Conservation (phyloP, 495 filamentous ascomycete genomes). For the Letharia lupina region DNA sequence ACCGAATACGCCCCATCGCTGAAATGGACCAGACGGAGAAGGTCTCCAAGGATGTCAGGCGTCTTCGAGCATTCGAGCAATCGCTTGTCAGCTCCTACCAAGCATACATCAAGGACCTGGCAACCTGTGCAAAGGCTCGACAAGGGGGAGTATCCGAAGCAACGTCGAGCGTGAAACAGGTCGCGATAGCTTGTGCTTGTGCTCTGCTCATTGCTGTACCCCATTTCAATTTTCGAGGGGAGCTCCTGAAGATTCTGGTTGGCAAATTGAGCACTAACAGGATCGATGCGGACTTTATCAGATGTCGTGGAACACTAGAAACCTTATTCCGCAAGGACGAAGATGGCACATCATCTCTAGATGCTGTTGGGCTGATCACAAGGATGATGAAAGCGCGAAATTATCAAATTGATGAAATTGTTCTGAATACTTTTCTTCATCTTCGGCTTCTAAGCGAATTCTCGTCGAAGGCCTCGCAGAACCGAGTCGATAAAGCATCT, state of each 20-base stretch:
- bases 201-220: slow-evolving; percentile 68
- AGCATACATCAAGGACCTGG: slow-evolving; percentile 66
- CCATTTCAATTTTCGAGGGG: slow-evolving; percentile 91
- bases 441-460: slow-evolving; percentile 84
- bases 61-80: slow-evolving; percentile 74
- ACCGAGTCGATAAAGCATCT: slow-evolving; percentile 52
- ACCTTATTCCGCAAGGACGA: slow-evolving; percentile 78
- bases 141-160: slow-evolving; percentile 28
- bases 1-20: slow-evolving; percentile 74
- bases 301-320: slow-evolving; percentile 72
- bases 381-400: slow-evolving; percentile 89
- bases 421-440: slow-evolving; percentile 85
- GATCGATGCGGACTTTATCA: slow-evolving; percentile 62
- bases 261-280: slow-evolving; percentile 64
- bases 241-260: slow-evolving; percentile 78
- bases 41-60: slow-evolving; percentile 84
- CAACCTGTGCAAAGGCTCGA: slow-evolving; percentile 48
- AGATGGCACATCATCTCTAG: slow-evolving; percentile 77
- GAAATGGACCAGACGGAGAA: slow-evolving; percentile 67
- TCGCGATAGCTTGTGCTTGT: slow-evolving; percentile 81
- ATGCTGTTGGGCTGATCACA: slow-evolving; percentile 73
- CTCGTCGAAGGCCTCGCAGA: slow-evolving; percentile 66
- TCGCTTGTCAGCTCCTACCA: slow-evolving; percentile 73
- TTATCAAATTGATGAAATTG: slow-evolving; percentile 71
- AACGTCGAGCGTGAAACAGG: slow-evolving; percentile 44